Conservation (phyloP, 225 moss, liverwort and hornwort species). For the Climacium dendroides region DNA sequence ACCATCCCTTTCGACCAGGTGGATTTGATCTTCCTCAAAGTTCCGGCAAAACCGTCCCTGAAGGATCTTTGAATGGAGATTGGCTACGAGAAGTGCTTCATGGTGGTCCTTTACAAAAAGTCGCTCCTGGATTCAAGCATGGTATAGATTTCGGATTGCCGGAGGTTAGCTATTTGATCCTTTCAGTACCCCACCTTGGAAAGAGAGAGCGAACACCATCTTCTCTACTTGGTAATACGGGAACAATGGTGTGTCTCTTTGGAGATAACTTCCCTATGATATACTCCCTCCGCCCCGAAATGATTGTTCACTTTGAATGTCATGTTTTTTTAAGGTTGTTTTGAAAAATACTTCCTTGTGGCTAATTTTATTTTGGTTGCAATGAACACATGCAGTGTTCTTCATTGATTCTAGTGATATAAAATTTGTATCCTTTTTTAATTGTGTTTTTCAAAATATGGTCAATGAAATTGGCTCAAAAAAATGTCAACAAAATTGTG, state of each 20-base stretch:
- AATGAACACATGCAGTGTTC: no score
- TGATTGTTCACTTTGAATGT: no score
- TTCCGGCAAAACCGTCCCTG: conserved; percentile 51
- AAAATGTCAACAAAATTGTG: no score
- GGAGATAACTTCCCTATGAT: not conserved
- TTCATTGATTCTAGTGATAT: no score
- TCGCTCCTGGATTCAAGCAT: conserved; percentile 84
- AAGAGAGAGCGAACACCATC: not conserved
- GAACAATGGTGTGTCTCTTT: not conserved
- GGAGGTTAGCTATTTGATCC: conserved; percentile 49
- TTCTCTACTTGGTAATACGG: not conserved
- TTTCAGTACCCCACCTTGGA: not conserved
- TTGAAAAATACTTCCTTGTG: no score
- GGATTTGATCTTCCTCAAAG: conserved; percentile 82
- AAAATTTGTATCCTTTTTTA: no score
- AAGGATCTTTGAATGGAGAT: conserved; percentile 72
- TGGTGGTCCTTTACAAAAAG: conserved; percentile 78
- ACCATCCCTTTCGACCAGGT: conserved; percentile 93
- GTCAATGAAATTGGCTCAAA: no score
- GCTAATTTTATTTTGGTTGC: no score
- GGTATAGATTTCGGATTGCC: conserved; percentile 86
- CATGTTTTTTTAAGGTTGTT: no score
- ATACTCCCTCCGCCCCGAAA: no score
- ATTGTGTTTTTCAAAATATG: no score
- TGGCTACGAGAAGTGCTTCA: conserved; percentile 81